A percentile compares a stretch with the other conserved stretches of the same genome.
phyloP scores from a whole-genome alignment of 306 rosid genomes.

The Abrus pulchellus region DNA sequence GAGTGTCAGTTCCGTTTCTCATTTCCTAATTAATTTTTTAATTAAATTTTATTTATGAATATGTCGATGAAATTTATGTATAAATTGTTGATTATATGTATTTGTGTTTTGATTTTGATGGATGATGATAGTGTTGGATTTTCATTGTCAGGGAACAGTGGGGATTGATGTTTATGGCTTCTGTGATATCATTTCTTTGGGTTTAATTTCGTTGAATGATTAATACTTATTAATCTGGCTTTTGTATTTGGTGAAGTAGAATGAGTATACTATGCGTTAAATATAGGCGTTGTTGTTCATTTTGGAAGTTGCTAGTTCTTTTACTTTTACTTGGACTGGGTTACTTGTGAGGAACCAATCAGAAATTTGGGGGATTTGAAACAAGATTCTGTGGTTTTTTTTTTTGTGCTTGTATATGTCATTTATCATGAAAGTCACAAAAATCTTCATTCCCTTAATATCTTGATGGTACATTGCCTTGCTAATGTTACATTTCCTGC shows the following conservation, averaged over 20 bases:
- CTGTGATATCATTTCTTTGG: neutral
- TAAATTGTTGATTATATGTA: neutral
- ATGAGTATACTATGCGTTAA: slow-evolving; percentile 29
- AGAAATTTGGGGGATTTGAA: slow-evolving; percentile 12
- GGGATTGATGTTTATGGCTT: slow-evolving; percentile 23
- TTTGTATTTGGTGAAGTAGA: slow-evolving; percentile 32
- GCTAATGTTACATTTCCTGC: neutral
- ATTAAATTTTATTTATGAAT: neutral
- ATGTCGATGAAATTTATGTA: neutral
- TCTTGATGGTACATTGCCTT: neutral
- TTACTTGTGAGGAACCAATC: slow-evolving; percentile 4
- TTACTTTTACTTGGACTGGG: slow-evolving; percentile 29
- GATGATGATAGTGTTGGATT: neutral
- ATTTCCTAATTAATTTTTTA: neutral
- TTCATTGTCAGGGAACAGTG: slow-evolving; percentile 28
- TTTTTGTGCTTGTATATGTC: neutral
- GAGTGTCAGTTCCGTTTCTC: slow-evolving; percentile 84
- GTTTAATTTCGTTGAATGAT: slow-evolving; percentile 14
- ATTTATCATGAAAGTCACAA: neutral
- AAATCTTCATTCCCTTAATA: neutral
- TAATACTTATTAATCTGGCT: neutral
- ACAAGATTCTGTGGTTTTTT: neutral
- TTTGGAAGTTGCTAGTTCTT: neutral
- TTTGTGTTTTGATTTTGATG: slow-evolving; percentile 35
- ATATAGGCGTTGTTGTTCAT: neutral